Evolutionary conservation across 257 asterid species (phyloP), one percentile per base, ranked within the genome.

Genomic region (Solanum neorickii): DNA sequence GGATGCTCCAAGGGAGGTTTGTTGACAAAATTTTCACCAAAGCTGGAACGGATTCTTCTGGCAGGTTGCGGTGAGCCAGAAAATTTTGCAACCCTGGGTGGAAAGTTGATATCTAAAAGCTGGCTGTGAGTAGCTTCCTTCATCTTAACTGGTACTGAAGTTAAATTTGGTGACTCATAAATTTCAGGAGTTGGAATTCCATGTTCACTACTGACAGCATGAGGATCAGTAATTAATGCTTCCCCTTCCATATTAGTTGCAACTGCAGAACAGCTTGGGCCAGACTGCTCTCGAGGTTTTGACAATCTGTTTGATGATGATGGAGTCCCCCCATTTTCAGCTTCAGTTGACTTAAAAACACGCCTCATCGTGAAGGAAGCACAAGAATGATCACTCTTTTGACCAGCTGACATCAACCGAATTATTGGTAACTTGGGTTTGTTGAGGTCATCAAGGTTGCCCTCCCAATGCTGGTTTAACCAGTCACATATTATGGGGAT

Each of bases 391-490:
- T 97, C 99, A 18, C 98, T 97, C 91, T 92, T 97, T 95, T 94
- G 98, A 80, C 98, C 98, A 75, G 98, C 88, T 20, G 99, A 96
- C 97, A 97, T 93, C 92, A 97, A 88, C 44, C 98, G 91, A 56
- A 94, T 93, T 86, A 96, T 75, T 3, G 98, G 98, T 49, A 95
- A 83, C 91, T 94, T 97, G 1, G 99, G 98, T 91, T 97, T 97
- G 92, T 89, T 95, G 86, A 95, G 96, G 86, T 97, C 99, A 35
- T 97, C 98, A 6, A 97, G 98, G 89, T 92, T 96, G 35, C 98
- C 99, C 87, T 96, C 99, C 99, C 98, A 96, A 83, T 94, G 94
- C 93, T 97, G 99, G 93, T 94, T 93, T 70, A 97, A 90, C 99
- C 99, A 96, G 86, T 95, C 98, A 87, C 95, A 94, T 87, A 96